phyloP scores from a whole-genome alignment of 139 green algal species.

The Gonium pectorale region DNA sequence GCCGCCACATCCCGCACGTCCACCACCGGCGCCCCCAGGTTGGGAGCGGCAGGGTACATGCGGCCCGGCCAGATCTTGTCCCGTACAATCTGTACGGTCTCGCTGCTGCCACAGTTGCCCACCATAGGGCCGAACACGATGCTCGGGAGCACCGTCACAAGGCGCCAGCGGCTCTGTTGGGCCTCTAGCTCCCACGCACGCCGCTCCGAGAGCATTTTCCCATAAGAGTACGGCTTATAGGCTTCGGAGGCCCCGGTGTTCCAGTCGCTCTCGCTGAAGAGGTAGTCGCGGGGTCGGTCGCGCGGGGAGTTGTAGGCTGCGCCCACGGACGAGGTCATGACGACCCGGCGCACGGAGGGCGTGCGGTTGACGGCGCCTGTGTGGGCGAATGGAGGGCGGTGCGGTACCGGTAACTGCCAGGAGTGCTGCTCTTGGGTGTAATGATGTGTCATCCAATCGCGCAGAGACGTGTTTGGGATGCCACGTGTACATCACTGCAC shows the following conservation, averaged over 20 bases:
- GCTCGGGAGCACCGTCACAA: conserved; percentile 23
- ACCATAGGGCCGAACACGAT: conserved; percentile 2
- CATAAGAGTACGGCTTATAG: conserved; percentile 28
- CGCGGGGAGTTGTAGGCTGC: neutral
- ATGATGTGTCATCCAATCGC: no score
- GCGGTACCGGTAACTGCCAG: no score
- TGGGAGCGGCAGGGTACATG: neutral
- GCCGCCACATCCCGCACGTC: neutral
- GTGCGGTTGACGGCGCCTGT: conserved; percentile 32
- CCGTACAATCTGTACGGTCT: neutral
- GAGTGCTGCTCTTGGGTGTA: no score
- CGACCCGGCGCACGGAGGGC: conserved; percentile 42
- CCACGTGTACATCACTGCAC: no score
- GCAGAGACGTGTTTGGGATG: no score
- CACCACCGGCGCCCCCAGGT: neutral
- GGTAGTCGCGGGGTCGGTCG: neutral
- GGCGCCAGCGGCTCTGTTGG: neutral
- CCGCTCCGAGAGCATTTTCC: conserved; percentile 19
- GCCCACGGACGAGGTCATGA: conserved; percentile 52
- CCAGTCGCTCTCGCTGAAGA: conserved; percentile 36
- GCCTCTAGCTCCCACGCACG: conserved; percentile 14
- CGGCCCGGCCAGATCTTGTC: neutral
- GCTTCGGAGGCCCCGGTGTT: conserved; percentile 15
- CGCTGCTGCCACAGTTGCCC: neutral
- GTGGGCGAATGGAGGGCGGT: no score